Evolutionary conservation across 192 early-diverging fungal genomes (phyloP).

Genomic region (Diversispora epigaea): DNA sequence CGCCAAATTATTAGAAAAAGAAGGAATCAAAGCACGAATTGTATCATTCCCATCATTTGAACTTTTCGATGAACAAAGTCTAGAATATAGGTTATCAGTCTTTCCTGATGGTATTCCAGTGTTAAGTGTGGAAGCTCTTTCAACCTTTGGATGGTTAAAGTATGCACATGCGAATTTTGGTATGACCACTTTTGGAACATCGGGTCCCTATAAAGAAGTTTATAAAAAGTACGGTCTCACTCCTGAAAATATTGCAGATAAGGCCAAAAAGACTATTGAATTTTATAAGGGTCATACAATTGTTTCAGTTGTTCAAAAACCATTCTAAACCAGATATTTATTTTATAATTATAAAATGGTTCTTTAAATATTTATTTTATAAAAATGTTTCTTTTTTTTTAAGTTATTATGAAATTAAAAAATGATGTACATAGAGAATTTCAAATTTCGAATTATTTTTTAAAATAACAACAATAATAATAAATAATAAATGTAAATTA

Average conservation of each 20-base stretch:
- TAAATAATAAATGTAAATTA: no score
- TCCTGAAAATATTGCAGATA: slow-evolving; percentile 66
- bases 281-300: slow-evolving; percentile 66
- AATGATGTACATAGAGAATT: no score
- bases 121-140: slow-evolving; percentile 85
- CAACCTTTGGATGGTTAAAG: slow-evolving; percentile 88
- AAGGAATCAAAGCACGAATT: slow-evolving; percentile 67
- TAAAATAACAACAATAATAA: no score
- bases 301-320: slow-evolving; percentile 41
- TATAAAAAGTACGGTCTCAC: slow-evolving; percentile 87
- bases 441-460: no score
- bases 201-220: slow-evolving; percentile 78
- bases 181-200: slow-evolving; percentile 87
- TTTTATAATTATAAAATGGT: no score
- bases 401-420: no score
- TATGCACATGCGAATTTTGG: slow-evolving; percentile 88
- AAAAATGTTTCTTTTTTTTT: no score
- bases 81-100: slow-evolving; percentile 81
- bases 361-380: no score
- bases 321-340: slow-evolving; percentile 33
- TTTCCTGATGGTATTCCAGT: slow-evolving; percentile 76
- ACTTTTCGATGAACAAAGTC: slow-evolving; percentile 81
- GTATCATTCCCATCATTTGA: slow-evolving; percentile 94
- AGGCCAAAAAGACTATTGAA: slow-evolving; percentile 77
- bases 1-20: slow-evolving; percentile 67